Conservation (phyloP, 73 alveolate species). For the Tetrahymena borealis region DNA sequence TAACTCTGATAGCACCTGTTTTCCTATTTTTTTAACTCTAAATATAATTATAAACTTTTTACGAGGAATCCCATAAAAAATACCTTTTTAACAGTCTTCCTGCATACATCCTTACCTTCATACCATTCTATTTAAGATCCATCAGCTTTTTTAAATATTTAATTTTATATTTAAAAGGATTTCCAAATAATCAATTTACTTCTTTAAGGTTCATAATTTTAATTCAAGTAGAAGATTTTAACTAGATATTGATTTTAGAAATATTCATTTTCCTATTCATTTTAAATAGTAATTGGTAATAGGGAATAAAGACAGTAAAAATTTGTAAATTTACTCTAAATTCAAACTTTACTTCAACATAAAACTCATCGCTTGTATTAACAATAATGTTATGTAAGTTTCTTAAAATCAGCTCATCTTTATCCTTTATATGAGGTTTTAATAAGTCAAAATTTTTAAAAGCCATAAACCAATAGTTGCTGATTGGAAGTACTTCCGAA, state of each 20-base stretch:
- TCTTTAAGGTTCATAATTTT: not conserved
- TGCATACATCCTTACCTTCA: not conserved
- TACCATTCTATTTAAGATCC: not conserved
- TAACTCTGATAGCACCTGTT: slow-evolving; percentile 41
- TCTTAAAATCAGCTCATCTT: not conserved
- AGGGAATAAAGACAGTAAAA: not conserved
- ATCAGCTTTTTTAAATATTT: not conserved
- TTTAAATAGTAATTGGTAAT: too few species aligned
- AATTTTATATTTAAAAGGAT: not conserved
- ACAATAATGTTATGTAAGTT: not conserved
- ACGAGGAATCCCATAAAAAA: not conserved
- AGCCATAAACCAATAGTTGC: not conserved
- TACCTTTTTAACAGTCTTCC: not conserved
- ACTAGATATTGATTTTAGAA: not conserved
- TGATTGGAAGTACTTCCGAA: not conserved
- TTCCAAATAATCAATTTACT: not conserved
- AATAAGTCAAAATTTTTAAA: not conserved
- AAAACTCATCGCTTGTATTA: not conserved
- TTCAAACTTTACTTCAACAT: not conserved
- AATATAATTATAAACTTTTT: not conserved
- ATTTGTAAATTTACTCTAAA: not conserved
- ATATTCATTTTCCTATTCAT: not conserved
- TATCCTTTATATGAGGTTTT: not conserved
- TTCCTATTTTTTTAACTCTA: slow-evolving; percentile 41
- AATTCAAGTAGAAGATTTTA: not conserved